Conservation (phyloP, 2,329 filamentous ascomycete species). For the Colletotrichum lupini region DNA sequence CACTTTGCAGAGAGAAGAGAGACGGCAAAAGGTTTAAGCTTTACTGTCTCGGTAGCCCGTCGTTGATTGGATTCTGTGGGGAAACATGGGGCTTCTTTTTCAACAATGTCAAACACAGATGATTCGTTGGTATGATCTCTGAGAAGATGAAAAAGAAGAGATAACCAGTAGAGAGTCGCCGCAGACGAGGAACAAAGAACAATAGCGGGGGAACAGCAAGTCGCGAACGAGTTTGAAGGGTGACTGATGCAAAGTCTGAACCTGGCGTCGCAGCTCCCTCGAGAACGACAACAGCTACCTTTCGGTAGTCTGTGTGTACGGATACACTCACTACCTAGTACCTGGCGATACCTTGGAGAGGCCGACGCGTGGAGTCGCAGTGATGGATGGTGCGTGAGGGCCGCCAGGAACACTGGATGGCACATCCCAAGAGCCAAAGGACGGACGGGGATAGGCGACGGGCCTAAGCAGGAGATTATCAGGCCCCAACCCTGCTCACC, state of each 20-base stretch:
- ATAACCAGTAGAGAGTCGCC: not conserved
- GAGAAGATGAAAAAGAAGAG: not conserved
- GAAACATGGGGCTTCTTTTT: slow-evolving; percentile 10
- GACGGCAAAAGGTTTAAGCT: slow-evolving; percentile 23
- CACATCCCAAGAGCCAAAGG: slow-evolving; percentile 2
- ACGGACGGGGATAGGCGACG: slow-evolving; percentile 15
- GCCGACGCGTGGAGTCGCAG: not conserved
- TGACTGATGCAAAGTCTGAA: not conserved
- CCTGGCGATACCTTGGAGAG: slow-evolving; percentile 1
- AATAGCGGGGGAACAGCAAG: not conserved
- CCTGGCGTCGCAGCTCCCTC: not conserved
- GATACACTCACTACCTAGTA: not conserved
- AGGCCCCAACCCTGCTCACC: slow-evolving; percentile 27
- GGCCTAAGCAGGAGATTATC: slow-evolving; percentile 27
- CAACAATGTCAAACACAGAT: not conserved
- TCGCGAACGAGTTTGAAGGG: not conserved
- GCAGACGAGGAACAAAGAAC: not conserved
- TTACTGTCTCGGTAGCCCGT: slow-evolving; percentile 15
- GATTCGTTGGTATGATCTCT: not conserved
- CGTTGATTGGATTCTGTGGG: slow-evolving; percentile 19
- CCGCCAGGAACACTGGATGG: not conserved
- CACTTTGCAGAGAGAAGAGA: not conserved
- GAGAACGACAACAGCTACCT: not conserved
- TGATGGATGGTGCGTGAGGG: not conserved
- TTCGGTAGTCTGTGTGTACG: too few species aligned